A percentile compares a stretch with the other conserved stretches of the same genome.
Evolutionary conservation across 192 early-diverging fungal genomes (phyloP).

Genomic region (Podochytrium sp.): DNA sequence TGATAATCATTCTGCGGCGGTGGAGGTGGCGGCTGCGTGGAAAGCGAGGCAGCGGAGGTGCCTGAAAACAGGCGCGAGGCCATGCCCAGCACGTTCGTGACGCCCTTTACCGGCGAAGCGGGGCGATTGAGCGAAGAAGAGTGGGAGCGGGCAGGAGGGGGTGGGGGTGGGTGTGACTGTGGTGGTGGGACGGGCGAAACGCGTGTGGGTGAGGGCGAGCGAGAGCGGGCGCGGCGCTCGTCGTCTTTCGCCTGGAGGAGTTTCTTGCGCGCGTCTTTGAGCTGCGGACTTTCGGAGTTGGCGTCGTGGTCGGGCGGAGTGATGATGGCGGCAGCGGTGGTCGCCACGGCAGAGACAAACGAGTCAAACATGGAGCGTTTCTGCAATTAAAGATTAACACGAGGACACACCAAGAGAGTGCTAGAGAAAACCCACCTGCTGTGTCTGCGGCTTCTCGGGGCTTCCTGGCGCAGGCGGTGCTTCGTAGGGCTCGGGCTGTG

Average conservation of each 20-base stretch:
- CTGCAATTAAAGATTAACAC: neutral
- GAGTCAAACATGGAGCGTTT: constrained; percentile 24
- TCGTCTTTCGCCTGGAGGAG: neutral
- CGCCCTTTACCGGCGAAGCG: neutral
- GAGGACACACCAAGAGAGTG: no score
- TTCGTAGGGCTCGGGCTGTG: neutral
- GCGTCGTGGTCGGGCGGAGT: neutral
- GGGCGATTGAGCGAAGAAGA: neutral
- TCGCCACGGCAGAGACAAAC: constrained; percentile 23
- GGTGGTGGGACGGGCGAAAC: neutral
- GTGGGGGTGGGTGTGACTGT: neutral
- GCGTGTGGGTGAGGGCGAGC: neutral
- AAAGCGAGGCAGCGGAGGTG: neutral
- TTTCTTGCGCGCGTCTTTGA: neutral
- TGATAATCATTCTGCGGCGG: constrained; percentile 1
- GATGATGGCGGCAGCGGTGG: constrained; percentile 20
- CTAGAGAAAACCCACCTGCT: neutral
- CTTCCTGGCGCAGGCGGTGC: neutral
- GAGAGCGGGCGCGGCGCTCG: constrained; percentile 1
- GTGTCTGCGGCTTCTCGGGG: neutral
- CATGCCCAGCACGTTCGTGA: constrained; percentile 7
- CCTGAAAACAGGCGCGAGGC: constrained; percentile 9
- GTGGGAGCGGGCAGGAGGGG: no score
- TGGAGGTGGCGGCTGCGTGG: neutral
- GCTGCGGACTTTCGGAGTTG: neutral